Evolutionary conservation across 352 stramenopile species (phyloP), one percentile per base, ranked within the genome.

Genomic region (Globisporangium takayamanum): DNA sequence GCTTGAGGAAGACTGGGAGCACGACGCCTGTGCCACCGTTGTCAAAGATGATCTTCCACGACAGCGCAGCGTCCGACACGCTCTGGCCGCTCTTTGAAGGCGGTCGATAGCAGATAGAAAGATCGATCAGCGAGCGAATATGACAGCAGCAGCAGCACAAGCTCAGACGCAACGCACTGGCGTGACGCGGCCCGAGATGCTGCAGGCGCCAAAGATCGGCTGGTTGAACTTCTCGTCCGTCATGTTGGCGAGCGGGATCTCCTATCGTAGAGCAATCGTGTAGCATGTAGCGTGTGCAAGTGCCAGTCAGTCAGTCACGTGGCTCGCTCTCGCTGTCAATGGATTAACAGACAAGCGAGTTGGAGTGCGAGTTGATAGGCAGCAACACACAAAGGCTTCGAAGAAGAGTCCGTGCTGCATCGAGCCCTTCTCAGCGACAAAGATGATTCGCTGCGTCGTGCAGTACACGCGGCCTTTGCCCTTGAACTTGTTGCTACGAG

Each of bases 221-320:
- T 96, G 86, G 61, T 95, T 96, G 54, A 96, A 96, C 61, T 94
- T 96, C 52, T 95, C 84, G 37, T 91, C 75, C 22, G 74, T 79
- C 72, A 95, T 91, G n/a, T 80, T 73, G 20, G 66, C 60, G 15
- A 96, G 69, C 28, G 82, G 84, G 12, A 95, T 79, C 68, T 94
- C 79, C 81, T 91, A 47, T 8, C 20, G 59, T n/a, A 16, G n/a
- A 16, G 28, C 20, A 25, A 45, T 18, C 26, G 25, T 50, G n/a
- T 14, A 51, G 30, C 20, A 53, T 50, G 20, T 26, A 5, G 5
- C 22, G 0, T 22, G 22, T 11, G 30, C 20, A 18, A 50, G 20
- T 30, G 42, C 20, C 39, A 67, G 46, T 3, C 30, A 5, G 30
- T 39, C 33, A 39, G 33, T 39, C 33, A 12, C 33, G 33, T 12